Base-by-base conservation (phyloP, 257 asterid species). In the Penstemon newberryi region DNA sequence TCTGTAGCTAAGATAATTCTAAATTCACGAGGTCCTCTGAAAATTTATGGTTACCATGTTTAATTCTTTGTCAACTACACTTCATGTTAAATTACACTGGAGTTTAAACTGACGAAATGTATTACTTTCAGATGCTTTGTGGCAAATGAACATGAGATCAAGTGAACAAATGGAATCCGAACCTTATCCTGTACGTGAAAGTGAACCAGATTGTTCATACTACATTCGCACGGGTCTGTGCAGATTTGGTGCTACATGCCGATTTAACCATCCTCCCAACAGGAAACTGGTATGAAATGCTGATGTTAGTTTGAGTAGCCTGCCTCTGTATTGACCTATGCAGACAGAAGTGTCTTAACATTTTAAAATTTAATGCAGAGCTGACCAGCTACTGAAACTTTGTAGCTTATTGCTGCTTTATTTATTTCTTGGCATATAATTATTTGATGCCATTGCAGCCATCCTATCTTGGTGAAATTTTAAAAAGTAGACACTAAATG, bases 151-250 rank as follows among this genome's bases (percentile, higher is more conserved):
- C 76, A 72, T 76, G 86, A 80, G 88, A 75, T 79, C 95, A 73
- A 84, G 33, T 60, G 95, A 87, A 71, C 83, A 81, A 63, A 86
- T 79, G 80, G 96, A 92, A 64, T 78, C 84, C n/a, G 88, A 83
- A 70, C 80, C 80, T 70, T 89, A 84, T 76, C 98, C 96, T 8
- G 86, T 89, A 64, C 95, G 92, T 74, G 96, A 91, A 73, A 94
- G 90, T 56, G 96, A 87, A 85, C 86, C 87, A 11, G 92, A 91
- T 79, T 91, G 95, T 80, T 83, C 96, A 18, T 85, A 89, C 82
- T 89, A 89, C 75, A 87, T 89, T 77, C 88, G 90, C 70, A 91
- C 98, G 65, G 96, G 96, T 58, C 85, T 84, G 15, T 91, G 98
- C 82, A 83, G 96, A 81, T 92, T 84, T 79, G 96, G 98, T 70